Conservation (phyloP, 1,284 basidiomycete genomes). For the Phylloporus sp. region DNA sequence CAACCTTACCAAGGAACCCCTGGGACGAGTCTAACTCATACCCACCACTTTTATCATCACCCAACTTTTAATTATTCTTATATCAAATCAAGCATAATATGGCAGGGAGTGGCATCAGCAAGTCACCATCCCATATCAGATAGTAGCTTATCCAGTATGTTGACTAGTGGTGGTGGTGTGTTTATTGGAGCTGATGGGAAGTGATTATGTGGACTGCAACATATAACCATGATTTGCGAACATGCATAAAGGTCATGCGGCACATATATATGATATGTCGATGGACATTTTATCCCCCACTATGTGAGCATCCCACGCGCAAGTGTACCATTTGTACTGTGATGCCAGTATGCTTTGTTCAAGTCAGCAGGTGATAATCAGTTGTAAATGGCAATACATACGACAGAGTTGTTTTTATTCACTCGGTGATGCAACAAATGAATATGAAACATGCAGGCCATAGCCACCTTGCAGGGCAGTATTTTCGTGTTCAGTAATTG, state of each 20-base stretch:
- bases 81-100: slow-evolving; percentile 27
- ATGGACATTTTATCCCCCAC: slow-evolving; percentile 15
- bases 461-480: slow-evolving; percentile 19
- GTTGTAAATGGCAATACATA: too few species aligned
- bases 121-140: slow-evolving; percentile 21
- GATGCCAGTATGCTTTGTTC: slow-evolving; percentile 33
- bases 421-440: slow-evolving; percentile 16
- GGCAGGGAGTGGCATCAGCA: slow-evolving; percentile 33
- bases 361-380: too few species aligned
- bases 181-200: slow-evolving; percentile 14
- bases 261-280: slow-evolving; percentile 25
- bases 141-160: slow-evolving; percentile 4
- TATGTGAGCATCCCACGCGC: slow-evolving; percentile 1
- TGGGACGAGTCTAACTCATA: too few species aligned
- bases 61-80: too few species aligned
- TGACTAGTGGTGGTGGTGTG: slow-evolving; percentile 3
- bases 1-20: too few species aligned
- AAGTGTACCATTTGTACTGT: slow-evolving; percentile 14
- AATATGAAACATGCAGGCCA: slow-evolving; percentile 24
- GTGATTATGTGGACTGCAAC: slow-evolving; percentile 21
- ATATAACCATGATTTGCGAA: slow-evolving; percentile 24
- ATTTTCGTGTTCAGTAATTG: neutral
- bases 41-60: too few species aligned
- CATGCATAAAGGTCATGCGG: slow-evolving; percentile 23
- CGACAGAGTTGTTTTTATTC: slow-evolving; percentile 17